These are phyloP conservation scores for Aschersonia sp. DNA, from an alignment of 2,329 filamentous ascomycete species.

Conservation along the genomic window DNA sequence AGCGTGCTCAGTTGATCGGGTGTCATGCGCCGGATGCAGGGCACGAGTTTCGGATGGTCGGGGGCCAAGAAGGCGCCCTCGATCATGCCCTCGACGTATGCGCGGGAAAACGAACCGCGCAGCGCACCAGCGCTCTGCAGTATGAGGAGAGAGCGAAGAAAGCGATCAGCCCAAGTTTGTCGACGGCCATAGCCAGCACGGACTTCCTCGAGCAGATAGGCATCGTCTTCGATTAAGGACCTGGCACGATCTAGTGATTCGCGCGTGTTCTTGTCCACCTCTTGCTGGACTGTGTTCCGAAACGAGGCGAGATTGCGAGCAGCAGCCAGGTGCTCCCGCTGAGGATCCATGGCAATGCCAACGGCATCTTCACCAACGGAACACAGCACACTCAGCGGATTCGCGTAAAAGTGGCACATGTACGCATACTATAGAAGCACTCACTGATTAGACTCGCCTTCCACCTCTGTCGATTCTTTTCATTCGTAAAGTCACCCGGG, in stretches of 20 bases:
- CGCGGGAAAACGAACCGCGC: slow-evolving; percentile 29
- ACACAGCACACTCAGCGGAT: slow-evolving; percentile 54
- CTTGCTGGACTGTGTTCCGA: slow-evolving; percentile 33
- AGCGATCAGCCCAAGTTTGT: slow-evolving; percentile 22
- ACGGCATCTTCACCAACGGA: slow-evolving; percentile 11
- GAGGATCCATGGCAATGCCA: slow-evolving; percentile 17
- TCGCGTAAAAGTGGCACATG: slow-evolving; percentile 77
- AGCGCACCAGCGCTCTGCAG: slow-evolving; percentile 22
- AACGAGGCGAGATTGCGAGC: slow-evolving; percentile 58
- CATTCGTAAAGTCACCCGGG: too few species aligned
- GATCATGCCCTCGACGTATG: slow-evolving; percentile 48
- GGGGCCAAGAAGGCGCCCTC: slow-evolving; percentile 35
- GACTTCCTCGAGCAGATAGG: slow-evolving; percentile 33
- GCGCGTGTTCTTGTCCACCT: slow-evolving; percentile 26
- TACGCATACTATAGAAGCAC: slow-evolving; percentile 51
- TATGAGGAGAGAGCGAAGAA: slow-evolving; percentile 36
- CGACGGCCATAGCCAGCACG: slow-evolving; percentile 13
- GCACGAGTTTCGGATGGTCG: slow-evolving; percentile 37
- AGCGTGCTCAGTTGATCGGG: slow-evolving; percentile 12
- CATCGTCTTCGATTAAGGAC: slow-evolving; percentile 45
- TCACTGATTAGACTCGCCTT: too few species aligned
- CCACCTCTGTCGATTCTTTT: too few species aligned
- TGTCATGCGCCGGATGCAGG: slow-evolving; percentile 44
- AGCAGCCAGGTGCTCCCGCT: slow-evolving; percentile 50
- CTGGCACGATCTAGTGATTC: slow-evolving; percentile 26